Evolutionary conservation across 495 filamentous ascomycete species (phyloP).

Genomic region (Hypoxylon lienhwacheense): DNA sequence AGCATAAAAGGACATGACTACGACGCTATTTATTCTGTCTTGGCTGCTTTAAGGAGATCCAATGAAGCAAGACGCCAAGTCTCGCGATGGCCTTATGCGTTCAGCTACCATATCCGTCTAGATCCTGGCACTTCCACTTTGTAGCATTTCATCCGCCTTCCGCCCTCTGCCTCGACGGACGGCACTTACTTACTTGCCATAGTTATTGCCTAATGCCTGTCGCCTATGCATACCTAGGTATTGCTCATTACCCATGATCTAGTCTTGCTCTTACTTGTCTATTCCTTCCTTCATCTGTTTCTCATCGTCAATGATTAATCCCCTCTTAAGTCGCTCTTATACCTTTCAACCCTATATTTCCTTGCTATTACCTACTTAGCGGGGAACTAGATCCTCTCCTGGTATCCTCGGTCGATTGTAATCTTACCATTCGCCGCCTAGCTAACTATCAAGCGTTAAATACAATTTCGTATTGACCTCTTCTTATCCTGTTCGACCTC

Average conservation of each 20-base stretch:
- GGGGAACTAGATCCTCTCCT: too few species aligned
- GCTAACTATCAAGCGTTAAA: too few species aligned
- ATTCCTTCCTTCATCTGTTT: slow-evolving; percentile 1
- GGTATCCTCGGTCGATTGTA: slow-evolving; percentile 12
- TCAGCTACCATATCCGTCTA: slow-evolving; percentile 20
- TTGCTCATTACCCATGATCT: too few species aligned
- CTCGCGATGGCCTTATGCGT: slow-evolving; percentile 20
- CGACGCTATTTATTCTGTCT: slow-evolving; percentile 15
- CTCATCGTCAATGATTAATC: too few species aligned
- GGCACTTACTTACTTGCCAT: slow-evolving; percentile 16
- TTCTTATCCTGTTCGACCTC: background rate
- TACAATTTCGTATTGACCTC: too few species aligned
- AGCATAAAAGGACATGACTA: slow-evolving; percentile 26
- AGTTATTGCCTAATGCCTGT: slow-evolving; percentile 12
- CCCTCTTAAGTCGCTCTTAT: background rate
- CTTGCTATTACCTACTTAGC: slow-evolving; percentile 1
- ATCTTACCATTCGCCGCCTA: slow-evolving; percentile 13
- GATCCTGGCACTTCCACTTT: slow-evolving; percentile 20
- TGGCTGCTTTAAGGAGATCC: slow-evolving; percentile 11
- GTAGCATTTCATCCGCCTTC: slow-evolving; percentile 24
- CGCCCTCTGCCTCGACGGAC: too few species aligned
- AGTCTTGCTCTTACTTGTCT: too few species aligned
- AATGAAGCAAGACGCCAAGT: slow-evolving; percentile 32
- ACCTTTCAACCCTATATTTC: background rate
- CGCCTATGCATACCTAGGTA: too few species aligned